Evolutionary conservation across 257 asterid species (phyloP), one percentile per base, ranked within the genome.

Genomic region (Linderniella brevidens): DNA sequence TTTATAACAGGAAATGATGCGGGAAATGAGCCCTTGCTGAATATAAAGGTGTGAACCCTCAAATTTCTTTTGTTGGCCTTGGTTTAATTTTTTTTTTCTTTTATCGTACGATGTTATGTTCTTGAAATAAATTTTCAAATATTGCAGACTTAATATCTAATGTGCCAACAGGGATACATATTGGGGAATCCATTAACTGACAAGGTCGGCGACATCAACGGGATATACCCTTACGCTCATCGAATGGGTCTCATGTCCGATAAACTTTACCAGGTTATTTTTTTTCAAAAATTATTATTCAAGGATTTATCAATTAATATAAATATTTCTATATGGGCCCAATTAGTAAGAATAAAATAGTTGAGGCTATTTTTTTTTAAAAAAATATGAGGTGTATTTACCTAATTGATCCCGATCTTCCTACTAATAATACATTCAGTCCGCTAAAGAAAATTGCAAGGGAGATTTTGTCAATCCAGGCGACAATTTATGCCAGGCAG

Each of bases 171-270:
- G 74, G 90, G 80, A 10, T 78, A 71, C 57, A 25, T 62, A 0
- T 9, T 67, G 15, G 84, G 79, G 0, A 78, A 72, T 62, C 25
- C 81, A 6, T 0, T 8, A 13, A 58, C 55, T 0, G 38, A 52
- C 37, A 0, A 0, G 0, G 9, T 14, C 7, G 35, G 12, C 48
- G 81, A 75, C 48, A 0, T 0, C 0, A 75, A 72, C 46, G 70
- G 51, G n/a, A 35, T 10, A 52, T 25, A 75, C 46, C 71, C 71
- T 18, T 75, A 53, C 60, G 73, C 77, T 49, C 72, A 79, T 53
- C 51, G 66, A 13, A 36, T 79, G 76, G 78, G 63, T 9, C 69
- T 79, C 43, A 32, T 76, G 29, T 70, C 82, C 0, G 76, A 74
- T 46, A 54, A 66, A 41, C 50, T 63, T 46, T 71, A 39, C 52